Percentiles rank a stretch among this genome's conserved stretches.
Evolutionary conservation across 2,329 filamentous ascomycete species (phyloP).

Genomic region (Colletotrichum tropicale): DNA sequence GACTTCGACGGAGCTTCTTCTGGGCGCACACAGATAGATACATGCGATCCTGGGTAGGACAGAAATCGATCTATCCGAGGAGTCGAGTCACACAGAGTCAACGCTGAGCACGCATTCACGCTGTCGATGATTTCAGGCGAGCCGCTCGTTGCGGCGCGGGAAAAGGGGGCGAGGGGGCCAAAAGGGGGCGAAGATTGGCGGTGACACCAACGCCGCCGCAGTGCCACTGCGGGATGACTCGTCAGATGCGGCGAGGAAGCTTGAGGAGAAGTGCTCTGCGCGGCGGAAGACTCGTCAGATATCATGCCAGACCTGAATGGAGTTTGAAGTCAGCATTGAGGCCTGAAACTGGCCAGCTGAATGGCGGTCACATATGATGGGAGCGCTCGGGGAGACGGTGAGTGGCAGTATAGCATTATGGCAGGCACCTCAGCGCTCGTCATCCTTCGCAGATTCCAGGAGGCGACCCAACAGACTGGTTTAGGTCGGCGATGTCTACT

Average conservation of each 20-base stretch:
- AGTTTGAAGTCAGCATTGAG: neutral
- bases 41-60: neutral
- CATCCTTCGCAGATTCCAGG: neutral
- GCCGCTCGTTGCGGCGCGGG: neutral
- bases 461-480: neutral
- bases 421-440: neutral
- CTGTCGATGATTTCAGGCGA: neutral
- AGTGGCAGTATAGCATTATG: neutral
- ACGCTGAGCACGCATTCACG: neutral
- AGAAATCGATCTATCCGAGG: neutral
- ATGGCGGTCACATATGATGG: neutral
- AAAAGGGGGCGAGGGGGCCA: neutral
- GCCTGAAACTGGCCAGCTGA: neutral
- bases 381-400: neutral
- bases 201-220: slow-evolving; percentile 25
- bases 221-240: neutral
- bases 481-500: neutral
- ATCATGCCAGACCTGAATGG: neutral
- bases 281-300: neutral
- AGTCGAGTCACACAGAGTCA: neutral
- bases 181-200: slow-evolving; percentile 28
- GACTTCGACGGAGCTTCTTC: neutral
- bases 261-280: neutral
- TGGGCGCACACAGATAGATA: neutral
- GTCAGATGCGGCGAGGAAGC: neutral